Evolutionary conservation across 257 asterid genomes (phyloP).

Genomic region (Ajuga chamaepitys): DNA sequence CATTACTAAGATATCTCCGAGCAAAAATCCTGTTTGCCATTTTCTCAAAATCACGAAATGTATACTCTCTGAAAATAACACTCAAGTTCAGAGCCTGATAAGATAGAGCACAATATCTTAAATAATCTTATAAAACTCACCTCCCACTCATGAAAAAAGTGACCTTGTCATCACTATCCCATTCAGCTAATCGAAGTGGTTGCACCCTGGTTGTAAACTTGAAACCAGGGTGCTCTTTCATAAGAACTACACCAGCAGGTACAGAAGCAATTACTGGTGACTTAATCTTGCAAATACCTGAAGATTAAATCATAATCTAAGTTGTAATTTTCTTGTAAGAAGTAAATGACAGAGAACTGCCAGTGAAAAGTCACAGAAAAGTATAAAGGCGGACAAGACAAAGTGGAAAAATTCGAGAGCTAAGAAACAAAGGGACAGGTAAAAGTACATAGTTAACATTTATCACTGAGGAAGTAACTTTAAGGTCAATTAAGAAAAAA

Average conservation of each 20-base stretch:
- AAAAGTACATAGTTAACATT: no score
- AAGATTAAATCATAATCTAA: conserved; percentile 17
- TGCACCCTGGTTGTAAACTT: conserved; percentile 96
- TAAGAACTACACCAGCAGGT: conserved; percentile 93
- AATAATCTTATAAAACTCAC: no score
- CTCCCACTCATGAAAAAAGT: conserved; percentile 96
- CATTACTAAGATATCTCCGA: conserved; percentile 82
- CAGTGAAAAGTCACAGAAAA: no score
- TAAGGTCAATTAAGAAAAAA: no score
- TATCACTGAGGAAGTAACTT: no score
- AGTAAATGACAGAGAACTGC: no score
- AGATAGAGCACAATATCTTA: conserved; percentile 6
- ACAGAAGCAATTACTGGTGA: conserved; percentile 84
- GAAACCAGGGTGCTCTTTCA: conserved; percentile 82
- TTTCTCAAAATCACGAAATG: conserved; percentile 97
- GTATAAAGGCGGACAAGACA: no score
- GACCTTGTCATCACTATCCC: conserved; percentile 86
- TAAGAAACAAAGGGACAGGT: no score
- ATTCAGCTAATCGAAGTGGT: conserved; percentile 95
- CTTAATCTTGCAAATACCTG: conserved; percentile 93
- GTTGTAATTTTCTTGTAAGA: conserved; percentile 9
- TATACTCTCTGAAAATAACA: conserved; percentile 67
- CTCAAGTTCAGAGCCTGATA: conserved; percentile 24
- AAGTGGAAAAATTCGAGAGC: no score
- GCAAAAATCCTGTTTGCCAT: conserved; percentile 96